Evolutionary conservation across 805 yeast species (phyloP), one percentile per base, ranked within the genome.

Genomic region (Lipomyces orientalis): DNA sequence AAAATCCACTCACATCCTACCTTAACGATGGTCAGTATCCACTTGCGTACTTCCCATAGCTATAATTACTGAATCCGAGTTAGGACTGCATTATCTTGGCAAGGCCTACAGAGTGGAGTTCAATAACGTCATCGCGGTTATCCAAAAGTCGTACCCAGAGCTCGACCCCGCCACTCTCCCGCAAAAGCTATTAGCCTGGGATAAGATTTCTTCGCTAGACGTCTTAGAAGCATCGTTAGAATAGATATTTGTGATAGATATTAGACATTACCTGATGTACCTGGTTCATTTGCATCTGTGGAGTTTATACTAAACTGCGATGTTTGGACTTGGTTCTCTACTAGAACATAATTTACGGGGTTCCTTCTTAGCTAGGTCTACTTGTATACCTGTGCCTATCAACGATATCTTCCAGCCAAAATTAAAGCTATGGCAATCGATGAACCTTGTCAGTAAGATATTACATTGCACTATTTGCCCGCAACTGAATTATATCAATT

Each of bases 61-160:
- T 25, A 52, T 52, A 52, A 85, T 16, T 67, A 12, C 29, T 52
- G 31, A 31, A n/a, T 52, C 2, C 9, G 34, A 25, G 9, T 52
- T 25, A 62, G 93, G 92, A 5, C 75, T 89, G 58, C 93, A 89
- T 76, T 89, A 80, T 75, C 79, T 84, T 1, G 86, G 86, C 0
- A 74, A 77, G 39, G 88, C 86, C 0, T 89, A 88, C 76, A 75
- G 78, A 64, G 62, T 88, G 10, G 76, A 84, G 69, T 87, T 76
- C 67, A 76, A 82, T 16, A 84, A 79, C 43, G 69, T 89, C 25
- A 65, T 81, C 61, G 72, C 74, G 54, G 73, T 76, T 4, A 85
- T 88, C 56, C 70, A 75, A 2, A 67, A 67, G 4, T 35, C 69
- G 14, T 88, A 84, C 72, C 91, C 90, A 0, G 85, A 85, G 56